phyloP scores from a whole-genome alignment of 768 basidiomycete species.

The Mrakia frigida region DNA sequence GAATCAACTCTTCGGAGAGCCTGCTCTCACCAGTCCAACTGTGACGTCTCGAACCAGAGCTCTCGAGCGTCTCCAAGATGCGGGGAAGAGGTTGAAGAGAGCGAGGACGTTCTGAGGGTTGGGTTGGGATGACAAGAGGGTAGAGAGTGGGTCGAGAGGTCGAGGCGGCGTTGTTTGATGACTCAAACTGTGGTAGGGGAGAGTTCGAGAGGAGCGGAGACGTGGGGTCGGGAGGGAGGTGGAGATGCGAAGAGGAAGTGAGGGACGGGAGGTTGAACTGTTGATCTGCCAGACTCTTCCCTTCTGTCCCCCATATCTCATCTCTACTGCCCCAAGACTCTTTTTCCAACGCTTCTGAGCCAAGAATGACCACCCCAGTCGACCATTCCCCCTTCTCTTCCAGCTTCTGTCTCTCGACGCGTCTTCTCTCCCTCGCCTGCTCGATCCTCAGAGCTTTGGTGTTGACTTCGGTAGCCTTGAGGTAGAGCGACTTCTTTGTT shows the following conservation, averaged over 20 bases:
- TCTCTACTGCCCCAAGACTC: not conserved
- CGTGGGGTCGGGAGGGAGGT: too few species aligned
- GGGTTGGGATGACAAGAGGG: not conserved
- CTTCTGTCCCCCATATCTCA: not conserved
- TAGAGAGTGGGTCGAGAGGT: not conserved
- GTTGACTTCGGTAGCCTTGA: conserved; percentile 9
- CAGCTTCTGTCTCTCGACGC: not conserved
- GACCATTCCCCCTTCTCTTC: not conserved
- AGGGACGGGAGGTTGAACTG: too few species aligned
- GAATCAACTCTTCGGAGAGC: not conserved
- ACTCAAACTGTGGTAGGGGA: not conserved
- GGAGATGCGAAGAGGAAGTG: too few species aligned
- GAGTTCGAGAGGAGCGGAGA: not conserved
- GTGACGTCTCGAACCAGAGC: not conserved
- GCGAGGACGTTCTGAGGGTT: not conserved
- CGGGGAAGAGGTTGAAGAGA: not conserved
- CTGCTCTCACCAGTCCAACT: not conserved
- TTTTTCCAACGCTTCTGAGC: not conserved
- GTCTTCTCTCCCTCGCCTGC: conserved; percentile 1
- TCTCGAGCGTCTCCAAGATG: not conserved
- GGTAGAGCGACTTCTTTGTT: not conserved
- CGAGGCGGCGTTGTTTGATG: not conserved
- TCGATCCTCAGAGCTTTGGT: not conserved
- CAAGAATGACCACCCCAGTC: not conserved
- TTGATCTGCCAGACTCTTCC: too few species aligned